A percentile compares a stretch with the other conserved stretches of the same genome.
These are phyloP conservation scores for Fusarium chuoi DNA, from an alignment of 2,329 filamentous ascomycete genomes.

Conservation along the genomic window DNA sequence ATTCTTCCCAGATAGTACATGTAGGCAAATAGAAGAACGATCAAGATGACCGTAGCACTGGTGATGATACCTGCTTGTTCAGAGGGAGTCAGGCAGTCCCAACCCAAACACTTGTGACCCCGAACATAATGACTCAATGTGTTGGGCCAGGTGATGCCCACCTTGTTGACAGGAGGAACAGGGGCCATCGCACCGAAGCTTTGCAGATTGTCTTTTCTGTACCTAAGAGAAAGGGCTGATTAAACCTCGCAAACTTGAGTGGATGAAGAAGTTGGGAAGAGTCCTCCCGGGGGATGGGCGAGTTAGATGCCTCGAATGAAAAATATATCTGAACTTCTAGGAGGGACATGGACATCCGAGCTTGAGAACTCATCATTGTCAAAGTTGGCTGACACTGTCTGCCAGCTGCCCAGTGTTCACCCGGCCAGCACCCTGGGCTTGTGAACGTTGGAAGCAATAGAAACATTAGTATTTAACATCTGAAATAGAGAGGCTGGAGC, in stretches of 20 bases:
- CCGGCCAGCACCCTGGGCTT: not conserved
- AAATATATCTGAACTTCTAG: not conserved
- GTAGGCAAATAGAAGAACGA: constrained; percentile 46
- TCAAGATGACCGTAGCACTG: constrained; percentile 45
- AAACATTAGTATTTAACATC: not conserved
- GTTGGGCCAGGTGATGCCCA: not conserved
- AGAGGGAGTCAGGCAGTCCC: constrained; percentile 52
- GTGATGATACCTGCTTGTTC: constrained; percentile 55
- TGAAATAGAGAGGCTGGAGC: not conserved
- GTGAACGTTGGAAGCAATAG: not conserved
- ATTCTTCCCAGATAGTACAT: constrained; percentile 50
- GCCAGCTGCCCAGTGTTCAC: constrained; percentile 16
- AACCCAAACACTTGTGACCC: constrained; percentile 46
- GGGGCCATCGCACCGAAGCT: not conserved
- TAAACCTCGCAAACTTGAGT: not conserved
- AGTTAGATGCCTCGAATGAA: not conserved
- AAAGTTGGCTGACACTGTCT: constrained; percentile 13
- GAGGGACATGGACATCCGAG: too few species aligned
- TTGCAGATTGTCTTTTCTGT: not conserved
- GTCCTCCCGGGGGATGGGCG: not conserved
- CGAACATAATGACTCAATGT: not conserved
- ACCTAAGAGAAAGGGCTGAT: not conserved
- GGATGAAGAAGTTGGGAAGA: not conserved
- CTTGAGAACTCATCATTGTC: not conserved
- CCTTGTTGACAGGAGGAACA: not conserved